A percentile compares a stretch with the other conserved stretches of the same genome.
These are phyloP conservation scores for Metschnikowia noctiluminum DNA, from an alignment of 805 yeast genomes.

Conservation along the genomic window DNA sequence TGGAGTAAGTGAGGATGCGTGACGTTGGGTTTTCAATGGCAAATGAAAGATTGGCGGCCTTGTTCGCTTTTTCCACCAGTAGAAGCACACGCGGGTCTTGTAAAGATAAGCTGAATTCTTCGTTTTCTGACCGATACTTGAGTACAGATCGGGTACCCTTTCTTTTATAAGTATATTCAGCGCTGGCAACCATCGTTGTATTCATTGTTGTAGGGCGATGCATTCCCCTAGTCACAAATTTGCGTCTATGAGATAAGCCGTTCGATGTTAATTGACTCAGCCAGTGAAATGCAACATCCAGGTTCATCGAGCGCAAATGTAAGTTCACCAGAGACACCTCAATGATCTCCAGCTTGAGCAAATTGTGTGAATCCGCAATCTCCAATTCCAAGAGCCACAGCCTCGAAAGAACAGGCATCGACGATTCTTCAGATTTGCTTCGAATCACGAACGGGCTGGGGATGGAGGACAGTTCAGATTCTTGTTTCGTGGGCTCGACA, in stretches of 20 bases:
- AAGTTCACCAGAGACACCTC: constrained; percentile 18
- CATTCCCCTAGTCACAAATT: constrained; percentile 35
- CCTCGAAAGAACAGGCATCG: constrained; percentile 32
- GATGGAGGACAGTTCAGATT: constrained; percentile 26
- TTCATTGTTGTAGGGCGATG: constrained; percentile 40
- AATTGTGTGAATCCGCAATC: constrained; percentile 4
- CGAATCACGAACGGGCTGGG: constrained; percentile 35
- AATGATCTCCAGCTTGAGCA: constrained; percentile 13
- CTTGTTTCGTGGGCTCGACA: constrained; percentile 28
- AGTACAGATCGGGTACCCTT: constrained; percentile 19
- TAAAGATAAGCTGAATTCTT: constrained; percentile 57
- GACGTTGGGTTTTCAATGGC: constrained; percentile 74
- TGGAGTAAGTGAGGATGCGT: constrained; percentile 59
- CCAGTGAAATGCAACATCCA: constrained; percentile 24
- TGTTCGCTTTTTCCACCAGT: constrained; percentile 19
- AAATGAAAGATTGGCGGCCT: constrained; percentile 37
- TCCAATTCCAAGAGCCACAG: constrained; percentile 26
- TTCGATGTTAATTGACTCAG: constrained; percentile 3
- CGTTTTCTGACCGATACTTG: constrained; percentile 32
- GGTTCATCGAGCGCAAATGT: constrained; percentile 24
- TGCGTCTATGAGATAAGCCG: constrained; percentile 10
- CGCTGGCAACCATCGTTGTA: constrained; percentile 13
- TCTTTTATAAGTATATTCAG: constrained; percentile 15
- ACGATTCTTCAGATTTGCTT: constrained; percentile 10
- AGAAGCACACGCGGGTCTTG: constrained; percentile 68